These are phyloP conservation scores for Phytophthora fragariaefolia DNA, from an alignment of 352 stramenopile species.

Conservation along the genomic window DNA sequence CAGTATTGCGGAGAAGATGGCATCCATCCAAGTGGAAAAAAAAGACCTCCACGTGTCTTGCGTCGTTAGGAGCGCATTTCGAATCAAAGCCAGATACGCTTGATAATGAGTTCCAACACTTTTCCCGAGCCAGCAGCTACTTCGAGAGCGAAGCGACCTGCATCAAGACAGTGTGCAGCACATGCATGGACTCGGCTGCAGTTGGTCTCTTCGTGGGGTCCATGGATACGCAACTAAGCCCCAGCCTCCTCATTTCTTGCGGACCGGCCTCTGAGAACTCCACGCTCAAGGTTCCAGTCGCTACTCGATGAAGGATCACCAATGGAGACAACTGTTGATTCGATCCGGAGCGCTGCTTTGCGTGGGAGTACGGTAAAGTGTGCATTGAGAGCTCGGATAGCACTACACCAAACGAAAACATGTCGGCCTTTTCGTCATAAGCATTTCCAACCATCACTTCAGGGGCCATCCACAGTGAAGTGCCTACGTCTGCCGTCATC, in stretches of 20 bases:
- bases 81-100: not conserved
- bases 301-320: constrained; percentile 44
- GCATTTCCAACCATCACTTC: constrained; percentile 32
- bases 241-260: constrained; percentile 20
- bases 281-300: constrained; percentile 27
- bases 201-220: constrained; percentile 29
- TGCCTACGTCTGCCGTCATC: constrained; percentile 36
- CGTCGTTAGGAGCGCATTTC: too few relatives aligned
- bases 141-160: constrained; percentile 1
- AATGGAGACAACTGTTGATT: constrained; percentile 34
- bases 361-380: constrained; percentile 33
- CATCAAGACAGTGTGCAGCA: constrained; percentile 19
- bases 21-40: too few relatives aligned
- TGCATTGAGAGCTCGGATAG: constrained; percentile 43
- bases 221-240: constrained; percentile 36
- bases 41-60: too few relatives aligned
- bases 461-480: constrained; percentile 17
- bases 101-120: not conserved
- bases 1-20: too few relatives aligned
- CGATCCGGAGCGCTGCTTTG: constrained; percentile 16
- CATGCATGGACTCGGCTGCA: constrained; percentile 18
- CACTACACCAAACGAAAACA: constrained; percentile 44
- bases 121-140: not conserved
- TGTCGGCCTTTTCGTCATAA: constrained; percentile 42
- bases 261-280: constrained; percentile 29